Base-by-base conservation (phyloP, 805 yeast species). In the Tetrapisispora pingtungensis region DNA sequence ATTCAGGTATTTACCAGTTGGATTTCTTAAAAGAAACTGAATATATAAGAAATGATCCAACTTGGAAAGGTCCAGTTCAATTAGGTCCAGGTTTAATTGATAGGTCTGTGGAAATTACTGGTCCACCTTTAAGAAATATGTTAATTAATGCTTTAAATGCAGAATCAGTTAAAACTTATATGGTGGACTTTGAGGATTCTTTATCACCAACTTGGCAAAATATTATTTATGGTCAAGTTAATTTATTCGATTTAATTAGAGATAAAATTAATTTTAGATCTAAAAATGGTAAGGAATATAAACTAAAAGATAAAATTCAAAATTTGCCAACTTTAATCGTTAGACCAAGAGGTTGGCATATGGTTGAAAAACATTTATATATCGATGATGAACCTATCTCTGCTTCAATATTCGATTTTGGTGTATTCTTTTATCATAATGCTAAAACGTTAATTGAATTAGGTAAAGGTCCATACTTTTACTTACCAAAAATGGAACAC, bases 321-420 rank as follows among this genome's bases (percentile, higher is more conserved):
- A 42, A 59, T 18, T 49, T 81, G 42, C 90, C 90, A 49, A 84
- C 88, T 36, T 67, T 84, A 61, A 81, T 84, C 61, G 88, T 83
- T 45, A 77, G 94, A 70, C 94, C 94, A 59, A 75, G 94, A 70
- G 93, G 94, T 41, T 83, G 90, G 89, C 94, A 84, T 63, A 73
- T 84, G 75, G 78, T 70, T 31, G 94, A 84, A 61, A 73, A 74
- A 61, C 94, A 84, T 58, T 70, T 84, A 40, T 57, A 71, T 41
- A 76, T 83, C 46, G 89, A 81, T 59, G 84, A 80, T 46, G 85
- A 80, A 64, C 87, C 89, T 42, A 78, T 84, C 39, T 72, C 81
- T 47, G 93, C 86, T 26, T 84, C 88, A 31, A 71, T 84, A 47
- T 73, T 84, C 61, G 94, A 84, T 68, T 84, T 84, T 60, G 90